Base-by-base conservation (phyloP, 2,329 filamentous ascomycete species). In the Venturia effusa region DNA sequence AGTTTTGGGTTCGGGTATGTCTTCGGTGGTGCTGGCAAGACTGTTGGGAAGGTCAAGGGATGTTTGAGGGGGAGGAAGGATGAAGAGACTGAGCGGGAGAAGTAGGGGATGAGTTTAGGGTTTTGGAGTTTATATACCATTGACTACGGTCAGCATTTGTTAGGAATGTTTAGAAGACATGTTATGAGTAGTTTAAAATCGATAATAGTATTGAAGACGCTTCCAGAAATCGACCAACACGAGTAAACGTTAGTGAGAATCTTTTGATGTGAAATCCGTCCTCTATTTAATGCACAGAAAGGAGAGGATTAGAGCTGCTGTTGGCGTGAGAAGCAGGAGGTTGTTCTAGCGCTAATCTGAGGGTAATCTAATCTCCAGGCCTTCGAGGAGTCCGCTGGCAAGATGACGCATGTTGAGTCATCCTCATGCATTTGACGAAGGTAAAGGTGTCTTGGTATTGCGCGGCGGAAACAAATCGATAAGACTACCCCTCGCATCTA, bases 1-100 rank as follows among this genome's bases (percentile, higher is more conserved):
- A 83, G 75, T 27, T 91, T 91, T 73, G 88, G 88, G 0, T 79
- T 90, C 65, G 83, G 83, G 22, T 62, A 2, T 22, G 1, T 62
- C 2, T 62, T 51, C 15, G 60, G 60, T 17, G 43, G 39, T 3
- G 37, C 41, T 45, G 60, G 41, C 11, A 62, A 62, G 41, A 27
- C 22, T 17, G n/a, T 62, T 10, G 32, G 32, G 3, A 62, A 13
- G 24, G 22, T 62, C 3, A 62, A 30, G n/a, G 60, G 24, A 6
- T 4, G 3, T 7, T 48, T 62, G 8, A 24, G 8, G 32, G 30
- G 41, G n/a, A 51, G 45, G 60, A 51, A 62, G 60, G 24, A 15
- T 22, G 5, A 45, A 11, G 10, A 7, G 19, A 10, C 8, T 57
- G 74, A 41, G 67, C 6, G 15, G 19, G 30, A 34, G 30, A 30